phyloP scores from a whole-genome alignment of 306 rosid species.

The Acacia crassicarpa region DNA sequence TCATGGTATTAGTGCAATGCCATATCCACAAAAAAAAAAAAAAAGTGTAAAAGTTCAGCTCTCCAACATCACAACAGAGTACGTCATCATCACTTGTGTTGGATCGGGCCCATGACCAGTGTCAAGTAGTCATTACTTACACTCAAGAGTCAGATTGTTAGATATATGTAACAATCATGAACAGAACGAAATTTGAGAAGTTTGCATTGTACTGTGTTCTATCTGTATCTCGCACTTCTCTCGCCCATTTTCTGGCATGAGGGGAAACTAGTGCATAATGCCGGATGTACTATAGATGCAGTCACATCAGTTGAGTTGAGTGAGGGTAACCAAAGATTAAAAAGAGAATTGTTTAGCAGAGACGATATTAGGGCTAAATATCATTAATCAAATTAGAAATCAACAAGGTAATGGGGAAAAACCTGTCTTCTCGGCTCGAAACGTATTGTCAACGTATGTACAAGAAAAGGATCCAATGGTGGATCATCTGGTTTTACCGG shows the following conservation, averaged over 20 bases:
- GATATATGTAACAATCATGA: background rate
- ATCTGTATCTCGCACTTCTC: background rate
- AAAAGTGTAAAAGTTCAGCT: background rate
- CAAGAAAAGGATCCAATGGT: constrained; percentile 86
- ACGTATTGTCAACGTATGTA: constrained; percentile 92
- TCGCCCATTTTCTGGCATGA: background rate
- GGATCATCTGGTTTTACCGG: constrained; percentile 93
- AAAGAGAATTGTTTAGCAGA: background rate
- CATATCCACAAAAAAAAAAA: background rate
- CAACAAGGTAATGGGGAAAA: constrained; percentile 28
- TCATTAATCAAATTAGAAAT: constrained; percentile 7
- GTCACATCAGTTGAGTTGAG: background rate
- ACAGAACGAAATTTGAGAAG: background rate
- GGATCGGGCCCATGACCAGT: background rate
- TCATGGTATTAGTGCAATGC: background rate
- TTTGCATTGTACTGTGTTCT: background rate
- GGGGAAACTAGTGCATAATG: background rate
- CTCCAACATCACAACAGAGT: background rate
- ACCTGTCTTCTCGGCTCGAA: constrained; percentile 99
- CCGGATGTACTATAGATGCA: background rate
- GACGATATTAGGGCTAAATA: background rate
- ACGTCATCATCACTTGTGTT: background rate
- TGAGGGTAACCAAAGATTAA: background rate
- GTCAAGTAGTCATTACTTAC: background rate
- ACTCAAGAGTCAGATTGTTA: background rate